A percentile compares a stretch with the other conserved stretches of the same genome.
Evolutionary conservation across 805 yeast species (phyloP).

Genomic region (Kregervanrija delftensis): DNA sequence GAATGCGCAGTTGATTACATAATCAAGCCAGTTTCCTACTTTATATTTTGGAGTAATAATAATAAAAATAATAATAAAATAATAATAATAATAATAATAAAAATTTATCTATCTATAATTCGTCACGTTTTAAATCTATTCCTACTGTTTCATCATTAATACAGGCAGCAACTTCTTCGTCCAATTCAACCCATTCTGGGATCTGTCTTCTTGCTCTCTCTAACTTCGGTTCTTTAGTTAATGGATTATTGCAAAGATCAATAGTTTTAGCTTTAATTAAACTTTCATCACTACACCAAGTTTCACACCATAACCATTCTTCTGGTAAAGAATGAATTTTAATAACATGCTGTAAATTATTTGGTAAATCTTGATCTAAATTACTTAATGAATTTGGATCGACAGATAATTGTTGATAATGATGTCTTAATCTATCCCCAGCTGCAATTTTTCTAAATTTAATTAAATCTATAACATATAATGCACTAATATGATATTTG

Average conservation of each 20-base stretch:
- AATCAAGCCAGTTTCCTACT: too few relatives aligned
- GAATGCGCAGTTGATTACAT: too few relatives aligned
- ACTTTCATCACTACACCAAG: conserved; percentile 74
- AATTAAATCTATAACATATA: conserved; percentile 72
- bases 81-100: too few relatives aligned
- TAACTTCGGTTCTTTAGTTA: conserved; percentile 72
- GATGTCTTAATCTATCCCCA: conserved; percentile 77
- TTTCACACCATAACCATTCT: conserved; percentile 92
- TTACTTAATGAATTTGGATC: conserved; percentile 77
- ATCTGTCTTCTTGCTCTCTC: conserved; percentile 69
- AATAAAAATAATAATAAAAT: too few relatives aligned
- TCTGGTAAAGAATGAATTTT: conserved; percentile 69
- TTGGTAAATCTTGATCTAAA: conserved; percentile 91
- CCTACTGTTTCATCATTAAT: background rate
- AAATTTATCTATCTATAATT: background rate
- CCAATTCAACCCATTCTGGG: conserved; percentile 72
- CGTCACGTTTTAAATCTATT: conserved; percentile 1
- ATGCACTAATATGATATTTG: conserved; percentile 78
- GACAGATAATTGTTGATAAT: conserved; percentile 73
- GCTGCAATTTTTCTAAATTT: conserved; percentile 58
- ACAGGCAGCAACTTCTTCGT: conserved; percentile 40
- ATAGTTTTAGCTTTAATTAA: conserved; percentile 64
- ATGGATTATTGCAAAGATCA: conserved; percentile 79
- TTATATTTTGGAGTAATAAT: too few relatives aligned
- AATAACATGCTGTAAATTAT: conserved; percentile 63